Evolutionary conservation across 2,329 filamentous ascomycete genomes (phyloP).

Genomic region (Epichloe baconii): DNA sequence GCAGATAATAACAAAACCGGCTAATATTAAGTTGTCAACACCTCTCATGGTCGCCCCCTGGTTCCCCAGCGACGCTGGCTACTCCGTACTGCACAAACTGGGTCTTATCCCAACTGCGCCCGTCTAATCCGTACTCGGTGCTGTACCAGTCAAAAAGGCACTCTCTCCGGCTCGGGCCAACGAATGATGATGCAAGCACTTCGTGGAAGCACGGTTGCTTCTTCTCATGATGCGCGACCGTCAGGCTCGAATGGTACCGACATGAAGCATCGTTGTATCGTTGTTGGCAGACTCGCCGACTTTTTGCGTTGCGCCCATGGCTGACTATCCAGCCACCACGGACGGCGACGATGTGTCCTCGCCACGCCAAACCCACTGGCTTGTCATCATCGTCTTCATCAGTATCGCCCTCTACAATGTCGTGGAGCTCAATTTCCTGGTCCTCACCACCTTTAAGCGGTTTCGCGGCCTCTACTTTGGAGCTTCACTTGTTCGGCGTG

Average conservation of each 20-base stretch:
- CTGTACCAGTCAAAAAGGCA: too few relatives aligned
- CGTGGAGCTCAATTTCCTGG: constrained; percentile 16
- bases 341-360: background rate
- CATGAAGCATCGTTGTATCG: background rate
- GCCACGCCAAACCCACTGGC: background rate
- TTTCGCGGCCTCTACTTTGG: constrained; percentile 19
- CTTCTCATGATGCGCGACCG: background rate
- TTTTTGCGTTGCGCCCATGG: background rate
- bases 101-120: too few relatives aligned
- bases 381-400: constrained; percentile 11
- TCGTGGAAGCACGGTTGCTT: background rate
- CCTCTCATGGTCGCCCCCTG: background rate
- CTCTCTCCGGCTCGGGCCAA: too few relatives aligned
- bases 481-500: constrained; percentile 16
- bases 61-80: background rate
- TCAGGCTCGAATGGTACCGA: background rate
- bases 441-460: constrained; percentile 15
- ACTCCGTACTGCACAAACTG: too few relatives aligned
- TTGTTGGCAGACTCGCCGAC: background rate
- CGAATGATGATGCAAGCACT: background rate
- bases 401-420: constrained; percentile 16
- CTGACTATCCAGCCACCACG: background rate
- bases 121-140: too few relatives aligned
- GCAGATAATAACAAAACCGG: too few relatives aligned
- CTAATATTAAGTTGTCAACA: too few relatives aligned